phyloP scores from a whole-genome alignment of 2,329 filamentous ascomycete genomes.

The Madurella mycetomatis region DNA sequence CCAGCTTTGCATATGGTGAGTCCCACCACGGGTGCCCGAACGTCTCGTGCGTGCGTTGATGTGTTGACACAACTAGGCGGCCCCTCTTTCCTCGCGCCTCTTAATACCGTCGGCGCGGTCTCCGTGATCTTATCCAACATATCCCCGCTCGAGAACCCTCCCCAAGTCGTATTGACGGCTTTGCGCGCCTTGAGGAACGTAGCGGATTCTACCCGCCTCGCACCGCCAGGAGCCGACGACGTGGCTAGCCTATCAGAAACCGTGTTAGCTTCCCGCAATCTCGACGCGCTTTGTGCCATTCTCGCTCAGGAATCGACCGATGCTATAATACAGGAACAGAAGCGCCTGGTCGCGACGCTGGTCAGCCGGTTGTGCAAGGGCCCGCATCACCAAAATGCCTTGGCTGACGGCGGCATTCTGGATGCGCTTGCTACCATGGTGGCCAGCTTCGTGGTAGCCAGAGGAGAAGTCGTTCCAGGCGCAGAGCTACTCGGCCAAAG shows the following conservation, averaged over 20 bases:
- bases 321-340: slow-evolving; percentile 55
- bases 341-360: slow-evolving; percentile 54
- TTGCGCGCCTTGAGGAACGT: slow-evolving; percentile 71
- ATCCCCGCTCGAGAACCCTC: slow-evolving; percentile 59
- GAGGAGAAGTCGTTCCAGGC: slow-evolving; percentile 64
- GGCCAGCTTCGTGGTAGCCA: slow-evolving; percentile 63
- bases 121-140: slow-evolving; percentile 65
- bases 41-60: not conserved
- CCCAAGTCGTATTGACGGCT: slow-evolving; percentile 66
- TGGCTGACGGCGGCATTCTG: slow-evolving; percentile 69
- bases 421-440: slow-evolving; percentile 73
- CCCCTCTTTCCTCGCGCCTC: slow-evolving; percentile 68
- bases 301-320: slow-evolving; percentile 54
- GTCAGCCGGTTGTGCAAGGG: slow-evolving; percentile 60
- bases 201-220: slow-evolving; percentile 58
- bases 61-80: slow-evolving; percentile 54
- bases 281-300: slow-evolving; percentile 61
- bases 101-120: slow-evolving; percentile 65
- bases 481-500: slow-evolving; percentile 52
- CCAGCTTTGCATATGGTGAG: slow-evolving; percentile 78
- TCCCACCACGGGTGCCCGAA: not conserved
- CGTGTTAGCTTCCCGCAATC: slow-evolving; percentile 59
- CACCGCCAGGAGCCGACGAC: slow-evolving; percentile 42
- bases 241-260: slow-evolving; percentile 53
- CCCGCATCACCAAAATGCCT: slow-evolving; percentile 63